Evolutionary conservation across 2,329 filamentous ascomycete species (phyloP).

Genomic region (Alternaria atra): DNA sequence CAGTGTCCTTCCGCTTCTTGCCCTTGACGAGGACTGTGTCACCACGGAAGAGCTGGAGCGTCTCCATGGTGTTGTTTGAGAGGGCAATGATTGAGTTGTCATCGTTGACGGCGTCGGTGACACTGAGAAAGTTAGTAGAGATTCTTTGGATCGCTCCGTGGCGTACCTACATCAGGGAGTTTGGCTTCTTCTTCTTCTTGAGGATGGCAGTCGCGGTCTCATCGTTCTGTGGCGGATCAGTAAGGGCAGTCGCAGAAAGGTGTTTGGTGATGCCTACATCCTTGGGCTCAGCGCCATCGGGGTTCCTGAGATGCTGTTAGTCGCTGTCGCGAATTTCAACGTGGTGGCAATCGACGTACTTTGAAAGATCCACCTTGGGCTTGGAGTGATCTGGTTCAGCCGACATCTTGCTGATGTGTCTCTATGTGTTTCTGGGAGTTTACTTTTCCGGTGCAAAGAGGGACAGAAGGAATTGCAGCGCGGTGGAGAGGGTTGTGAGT

Average conservation of each 20-base stretch:
- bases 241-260: constrained; percentile 23
- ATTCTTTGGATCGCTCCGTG: neutral
- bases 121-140: constrained; percentile 65
- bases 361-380: constrained; percentile 59
- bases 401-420: constrained; percentile 54
- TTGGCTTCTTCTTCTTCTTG: constrained; percentile 99
- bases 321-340: constrained; percentile 21
- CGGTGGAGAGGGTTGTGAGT: constrained; percentile 25
- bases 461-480: constrained; percentile 27
- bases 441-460: constrained; percentile 13
- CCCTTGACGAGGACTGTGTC: constrained; percentile 98
- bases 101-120: constrained; percentile 98
- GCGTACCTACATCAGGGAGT: constrained; percentile 86
- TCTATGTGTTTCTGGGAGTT: constrained; percentile 29
- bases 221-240: constrained; percentile 71
- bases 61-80: constrained; percentile 99
- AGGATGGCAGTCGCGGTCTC: constrained; percentile 95
- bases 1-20: constrained; percentile 99
- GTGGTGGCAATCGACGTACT: constrained; percentile 50
- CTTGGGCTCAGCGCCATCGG: constrained; percentile 87
- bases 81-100: constrained; percentile 99
- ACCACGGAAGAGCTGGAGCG: constrained; percentile 96
- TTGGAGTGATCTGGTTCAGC: constrained; percentile 60
- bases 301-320: constrained; percentile 72
- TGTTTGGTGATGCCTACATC: constrained; percentile 63